Base-by-base conservation (phyloP, 139 green algal species). In the Micractinium sp. region DNA sequence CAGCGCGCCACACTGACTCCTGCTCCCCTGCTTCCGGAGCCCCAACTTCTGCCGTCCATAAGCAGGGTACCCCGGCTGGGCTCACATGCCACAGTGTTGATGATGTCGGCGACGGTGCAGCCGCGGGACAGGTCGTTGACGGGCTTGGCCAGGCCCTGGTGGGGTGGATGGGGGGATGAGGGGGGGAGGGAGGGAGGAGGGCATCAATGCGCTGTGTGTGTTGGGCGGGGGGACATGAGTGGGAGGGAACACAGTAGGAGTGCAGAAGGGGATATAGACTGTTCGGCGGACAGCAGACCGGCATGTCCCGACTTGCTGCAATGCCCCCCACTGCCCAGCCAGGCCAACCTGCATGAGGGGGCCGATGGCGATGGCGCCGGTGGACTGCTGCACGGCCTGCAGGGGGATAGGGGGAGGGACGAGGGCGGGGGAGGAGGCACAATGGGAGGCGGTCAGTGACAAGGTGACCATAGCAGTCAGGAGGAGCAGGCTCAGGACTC, bases 101-200 rank as follows among this genome's bases (percentile, higher is more conserved):
- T 85, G 80, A 99, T 97, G 92, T 99, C 97, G 31, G 91, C 89
- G 5, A 99, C 95, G 0, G 97, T 99, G 91, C 97, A 99, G 80
- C 97, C 97, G 15, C 97, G 91, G 76, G 89, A 95, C 31, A 99
- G 94, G 90, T 99, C 97, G 91, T 99, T 99, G 16, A 99, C 97
- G 29, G 97, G 97, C 86, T 95, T 96, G n/a, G 88, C 61, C 76
- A 99, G 92, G 74, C 97, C 97, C 91, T 96, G 94, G 3, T 25
- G 75, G 31, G 33, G 18, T 22, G 66, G 22, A 47, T 3, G 41
- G 31, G 56, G 41, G 47, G 14, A 79, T 23, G 74, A 36, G 14
- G n/a, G 0, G 31, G 56, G 22, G 29, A 35, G 53, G 12, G 29
- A 71, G 47, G 35, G 33, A 12, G 25, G 66, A 61, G 27, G 39